Evolutionary conservation across 106 monocot genomes (phyloP), one percentile per base, ranked within the genome.

Genomic region (Dendrobium catenatum): DNA sequence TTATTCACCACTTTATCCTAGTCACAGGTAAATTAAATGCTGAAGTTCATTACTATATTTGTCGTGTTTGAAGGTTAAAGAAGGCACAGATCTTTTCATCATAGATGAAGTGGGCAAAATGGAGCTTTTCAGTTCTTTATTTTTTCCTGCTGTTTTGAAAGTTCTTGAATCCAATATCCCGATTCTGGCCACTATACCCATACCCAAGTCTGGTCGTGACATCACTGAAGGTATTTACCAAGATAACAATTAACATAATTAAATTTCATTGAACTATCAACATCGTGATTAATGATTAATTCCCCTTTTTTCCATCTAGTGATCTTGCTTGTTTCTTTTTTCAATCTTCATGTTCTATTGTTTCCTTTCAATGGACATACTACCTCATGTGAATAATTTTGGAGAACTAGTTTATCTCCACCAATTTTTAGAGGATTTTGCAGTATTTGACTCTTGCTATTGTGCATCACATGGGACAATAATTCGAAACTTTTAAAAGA

Each of bases 101-200:
- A 94, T 97, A 58, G 96, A 97, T 85, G 94, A 97, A 89, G 92
- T 97, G 56, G 96, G 96, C 31, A 94, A 97, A 85, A 97, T 94
- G 97, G 97, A 98, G 82, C 66, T 98, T 27, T 94, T 86, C 79
- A 84, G 94, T 74, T 87, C 94, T 47, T 80, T 88, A 55, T 98
- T 98, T 79, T 94, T 92, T 40, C 91, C 94, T 75, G 89, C 92
- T 49, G 94, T 98, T 82, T 77, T 92, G 33, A 86, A 77, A 79
- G 82, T 94, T 64, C 85, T 98, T 75, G 94, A 94, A 55, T 92
- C 97, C 0, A 85, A 87, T 61, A 89, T 92, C 19, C 97, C 94
- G 20, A 75, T 97, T 55, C 78, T 97, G 78, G 94, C 91, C 73
- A 82, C 97, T 2, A 91, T 97, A 79, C 94, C 94, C 61, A 85